Evolutionary conservation across 768 basidiomycete genomes (phyloP), one percentile per base, ranked within the genome.

Genomic region (Pholiota microspora): DNA sequence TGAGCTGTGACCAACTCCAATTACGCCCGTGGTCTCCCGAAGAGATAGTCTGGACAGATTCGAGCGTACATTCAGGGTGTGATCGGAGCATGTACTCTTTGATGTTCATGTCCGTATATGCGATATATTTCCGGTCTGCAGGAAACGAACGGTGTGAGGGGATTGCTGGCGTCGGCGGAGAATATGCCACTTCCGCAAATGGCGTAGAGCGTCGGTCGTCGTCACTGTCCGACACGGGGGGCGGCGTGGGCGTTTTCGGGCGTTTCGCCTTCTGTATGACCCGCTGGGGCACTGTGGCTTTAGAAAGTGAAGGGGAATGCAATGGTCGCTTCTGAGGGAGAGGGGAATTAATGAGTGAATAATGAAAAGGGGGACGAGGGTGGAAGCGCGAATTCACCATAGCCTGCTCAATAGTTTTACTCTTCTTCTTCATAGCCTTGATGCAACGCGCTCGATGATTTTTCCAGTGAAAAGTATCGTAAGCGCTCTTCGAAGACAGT

Each of bases 381-480:
- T 49, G 23, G 45, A 49, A 23, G 45, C n/a, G 40, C 48, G 28
- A 25, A 24, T 54, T 47, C 21, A 59, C 49, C 51, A 31, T 3
- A 36, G 48, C 29, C 55, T 62, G 44, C 58, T 61, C 62, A 40
- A 51, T 42, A 29, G 40, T 56, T 51, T 55, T 54, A 25, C 61
- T 48, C 48, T 63, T 61, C 44, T 61, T 54, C 51, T 51, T 63
- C 54, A 62, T 62, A 28, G 59, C 49, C 68, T 77, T 82, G 51
- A 81, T 64, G 65, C 87, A 89, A 27, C 85, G 76, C 35, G 73
- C 73, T 28, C 81, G 75, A 62, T 89, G 87, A 59, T 79, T 84
- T 42, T 70, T 65, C 87, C 87, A 89, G 66, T 89, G 86, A 61
- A 79, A 80, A 27, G 77, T 75, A 61, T 89, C 87, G 60, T 78